Evolutionary conservation across 208 protist genomes (phyloP), one percentile per base, ranked within the genome.

Genomic region (Phytomonas sp.): DNA sequence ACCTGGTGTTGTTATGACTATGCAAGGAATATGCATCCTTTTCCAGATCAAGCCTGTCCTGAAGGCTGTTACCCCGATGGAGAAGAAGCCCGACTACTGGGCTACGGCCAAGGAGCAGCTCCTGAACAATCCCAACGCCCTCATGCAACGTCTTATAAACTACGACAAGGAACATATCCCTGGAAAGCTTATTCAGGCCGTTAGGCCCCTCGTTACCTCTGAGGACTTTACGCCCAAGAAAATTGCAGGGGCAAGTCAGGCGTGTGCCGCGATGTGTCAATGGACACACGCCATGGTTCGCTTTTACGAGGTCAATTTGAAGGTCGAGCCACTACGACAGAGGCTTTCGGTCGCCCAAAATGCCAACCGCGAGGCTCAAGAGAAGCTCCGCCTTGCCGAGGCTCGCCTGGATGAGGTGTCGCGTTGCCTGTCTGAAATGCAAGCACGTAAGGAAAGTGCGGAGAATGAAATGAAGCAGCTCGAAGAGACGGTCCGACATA

Each of bases 281-380:
- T 99, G 98, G 98, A 98, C 98, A 9, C 89, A 97, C 67, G 97
- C 98, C 33, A 99, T 99, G 97, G 87, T 98, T 68, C 97, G 93
- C 68, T 99, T 98, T 79, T 91, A 99, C 77, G 81, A 90, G 74
- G 97, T 98, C 33, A 94, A 95, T 76, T 97, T 97, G 77, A 92
- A 94, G 67, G 97, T 99, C 2, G 87, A 88, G 67, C 97, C 97
- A 33, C 94, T 98, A 76, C 84, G 95, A 11, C 59, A 97, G 77
- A 70, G 82, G 11, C 84, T 99, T 20, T 85, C 80, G 15, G 76
- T 95, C 31, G 96, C 98, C 8, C 83, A 99, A 81, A 85, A 86
- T 64, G 89, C 98, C 66, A 96, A 99, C 46, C 87, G 95, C 29
- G 78, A 93, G 37, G 93, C 95, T 6, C 83, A 97, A 73, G 82